Evolutionary conservation across 163 green algal species (phyloP).

Genomic region (Prototheca cutis): DNA sequence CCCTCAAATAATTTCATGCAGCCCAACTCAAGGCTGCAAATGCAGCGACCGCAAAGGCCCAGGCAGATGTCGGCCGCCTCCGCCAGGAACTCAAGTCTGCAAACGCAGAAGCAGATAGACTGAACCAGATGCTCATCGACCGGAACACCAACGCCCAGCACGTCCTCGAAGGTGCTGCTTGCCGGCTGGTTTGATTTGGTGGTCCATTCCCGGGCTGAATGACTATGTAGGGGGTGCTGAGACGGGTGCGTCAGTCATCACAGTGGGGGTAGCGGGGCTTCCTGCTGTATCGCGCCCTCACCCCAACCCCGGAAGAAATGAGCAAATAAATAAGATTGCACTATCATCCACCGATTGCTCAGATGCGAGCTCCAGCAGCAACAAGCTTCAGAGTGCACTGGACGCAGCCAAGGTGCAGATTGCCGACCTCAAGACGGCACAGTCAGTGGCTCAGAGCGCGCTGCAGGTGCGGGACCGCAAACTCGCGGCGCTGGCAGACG

Average conservation of each 20-base stretch:
- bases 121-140: slow-evolving; percentile 1
- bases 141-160: too few relatives aligned
- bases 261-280: too few relatives aligned
- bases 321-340: too few relatives aligned
- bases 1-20: background rate
- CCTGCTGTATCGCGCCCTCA: too few relatives aligned
- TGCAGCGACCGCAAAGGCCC: background rate
- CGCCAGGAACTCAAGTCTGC: background rate
- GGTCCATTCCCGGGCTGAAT: too few relatives aligned
- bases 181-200: too few relatives aligned
- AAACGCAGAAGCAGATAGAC: slow-evolving; percentile 12
- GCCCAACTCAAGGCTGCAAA: background rate
- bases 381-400: background rate
- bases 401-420: background rate
- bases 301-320: too few relatives aligned
- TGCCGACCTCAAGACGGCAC: background rate
- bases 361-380: background rate
- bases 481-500: background rate
- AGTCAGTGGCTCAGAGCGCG: background rate
- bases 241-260: too few relatives aligned
- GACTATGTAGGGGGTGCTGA: too few relatives aligned
- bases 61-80: background rate
- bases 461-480: background rate
- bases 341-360: too few relatives aligned
- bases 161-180: too few relatives aligned